A percentile compares a stretch with the other conserved stretches of the same genome.
These are phyloP conservation scores for Geranomyces michiganensis DNA, from an alignment of 192 early-diverging fungal genomes.

Conservation along the genomic window DNA sequence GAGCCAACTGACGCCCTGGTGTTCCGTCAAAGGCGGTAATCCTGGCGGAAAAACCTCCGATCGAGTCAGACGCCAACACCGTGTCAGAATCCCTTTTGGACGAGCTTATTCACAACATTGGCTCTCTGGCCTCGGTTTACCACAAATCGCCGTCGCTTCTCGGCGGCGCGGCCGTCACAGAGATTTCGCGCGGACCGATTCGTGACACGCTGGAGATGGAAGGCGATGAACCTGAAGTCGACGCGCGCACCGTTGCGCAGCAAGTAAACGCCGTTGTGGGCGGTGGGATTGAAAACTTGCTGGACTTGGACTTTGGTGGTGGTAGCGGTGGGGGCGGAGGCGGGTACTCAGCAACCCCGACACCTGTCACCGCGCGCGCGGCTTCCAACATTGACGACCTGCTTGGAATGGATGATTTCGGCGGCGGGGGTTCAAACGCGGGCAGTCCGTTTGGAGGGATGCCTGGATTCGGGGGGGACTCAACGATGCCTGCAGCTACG, in stretches of 20 bases:
- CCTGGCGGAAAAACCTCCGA: constrained; percentile 85
- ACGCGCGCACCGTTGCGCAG: constrained; percentile 27
- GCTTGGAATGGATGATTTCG: constrained; percentile 46
- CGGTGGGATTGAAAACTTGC: constrained; percentile 66
- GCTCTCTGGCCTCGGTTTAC: constrained; percentile 89
- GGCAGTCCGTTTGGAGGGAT: too few relatives aligned
- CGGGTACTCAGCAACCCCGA: constrained; percentile 7
- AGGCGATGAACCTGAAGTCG: constrained; percentile 43
- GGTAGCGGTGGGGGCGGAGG: constrained; percentile 28
- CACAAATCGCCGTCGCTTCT: constrained; percentile 87
- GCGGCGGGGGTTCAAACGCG: too few relatives aligned
- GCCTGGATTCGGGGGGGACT: too few relatives aligned
- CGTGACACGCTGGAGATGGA: constrained; percentile 32
- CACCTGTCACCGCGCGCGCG: constrained; percentile 4
- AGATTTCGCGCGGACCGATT: background rate
- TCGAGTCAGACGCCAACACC: constrained; percentile 67
- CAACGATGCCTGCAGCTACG: too few relatives aligned
- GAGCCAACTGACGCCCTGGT: background rate
- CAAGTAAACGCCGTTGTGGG: constrained; percentile 48
- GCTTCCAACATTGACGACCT: constrained; percentile 49
- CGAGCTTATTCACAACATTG: constrained; percentile 85
- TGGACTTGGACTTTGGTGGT: constrained; percentile 74
- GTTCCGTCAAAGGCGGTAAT: constrained; percentile 66
- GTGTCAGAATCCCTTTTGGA: constrained; percentile 78
- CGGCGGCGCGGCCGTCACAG: constrained; percentile 47